These are phyloP conservation scores for Tetrapisispora phaffii DNA, from an alignment of 805 yeast genomes.

Conservation along the genomic window DNA sequence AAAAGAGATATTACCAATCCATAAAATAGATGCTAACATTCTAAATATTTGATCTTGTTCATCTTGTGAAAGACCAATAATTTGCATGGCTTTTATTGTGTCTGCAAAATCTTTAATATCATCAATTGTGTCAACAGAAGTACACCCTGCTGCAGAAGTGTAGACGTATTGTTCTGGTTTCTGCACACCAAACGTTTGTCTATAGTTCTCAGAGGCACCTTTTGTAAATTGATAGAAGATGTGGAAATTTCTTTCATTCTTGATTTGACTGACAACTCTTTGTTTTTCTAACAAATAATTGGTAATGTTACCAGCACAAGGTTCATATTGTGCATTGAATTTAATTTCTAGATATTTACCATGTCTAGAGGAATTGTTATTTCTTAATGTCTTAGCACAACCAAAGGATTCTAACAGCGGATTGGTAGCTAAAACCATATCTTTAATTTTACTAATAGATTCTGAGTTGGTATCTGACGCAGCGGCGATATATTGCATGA, in stretches of 20 bases:
- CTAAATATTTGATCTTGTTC: slow-evolving; percentile 91
- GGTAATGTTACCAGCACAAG: slow-evolving; percentile 91
- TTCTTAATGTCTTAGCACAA: slow-evolving; percentile 94
- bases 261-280: slow-evolving; percentile 91
- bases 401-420: slow-evolving; percentile 98
- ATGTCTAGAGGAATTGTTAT: slow-evolving; percentile 94
- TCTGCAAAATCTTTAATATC: slow-evolving; percentile 72
- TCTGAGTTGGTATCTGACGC: slow-evolving; percentile 53
- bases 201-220: slow-evolving; percentile 75
- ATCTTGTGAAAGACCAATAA: slow-evolving; percentile 68
- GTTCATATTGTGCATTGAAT: slow-evolving; percentile 74
- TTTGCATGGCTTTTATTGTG: slow-evolving; percentile 75
- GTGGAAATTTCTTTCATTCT: slow-evolving; percentile 91
- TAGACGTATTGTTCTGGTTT: slow-evolving; percentile 87
- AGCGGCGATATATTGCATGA: slow-evolving; percentile 92
- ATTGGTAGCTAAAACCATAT: slow-evolving; percentile 95
- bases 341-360: slow-evolving; percentile 92
- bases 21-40: slow-evolving; percentile 71
- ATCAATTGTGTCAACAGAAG: slow-evolving; percentile 76
- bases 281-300: slow-evolving; percentile 90
- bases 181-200: slow-evolving; percentile 81
- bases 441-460: slow-evolving; percentile 80
- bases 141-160: slow-evolving; percentile 80
- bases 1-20: slow-evolving; percentile 92
- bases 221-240: slow-evolving; percentile 94